phyloP scores from a whole-genome alignment of 106 monocot species.

The Dendrobium chrysotoxum region DNA sequence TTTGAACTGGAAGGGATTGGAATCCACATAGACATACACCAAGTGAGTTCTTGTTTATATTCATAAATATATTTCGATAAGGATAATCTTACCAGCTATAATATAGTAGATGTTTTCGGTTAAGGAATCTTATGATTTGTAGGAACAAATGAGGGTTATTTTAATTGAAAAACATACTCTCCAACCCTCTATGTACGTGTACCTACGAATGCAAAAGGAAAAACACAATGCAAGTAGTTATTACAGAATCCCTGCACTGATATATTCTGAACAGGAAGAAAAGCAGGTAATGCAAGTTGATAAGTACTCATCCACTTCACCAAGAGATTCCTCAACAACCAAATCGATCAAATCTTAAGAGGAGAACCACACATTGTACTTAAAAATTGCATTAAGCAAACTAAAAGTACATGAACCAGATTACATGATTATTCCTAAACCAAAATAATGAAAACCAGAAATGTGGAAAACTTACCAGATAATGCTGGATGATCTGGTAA shows the following conservation, averaged over 20 bases:
- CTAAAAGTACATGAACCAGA: background rate
- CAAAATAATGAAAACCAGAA: background rate
- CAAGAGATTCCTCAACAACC: background rate
- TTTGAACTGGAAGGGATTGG: no score
- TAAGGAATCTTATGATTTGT: no score
- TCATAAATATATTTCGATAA: no score
- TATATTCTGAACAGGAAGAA: background rate
- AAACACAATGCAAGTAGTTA: background rate
- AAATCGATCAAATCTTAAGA: background rate
- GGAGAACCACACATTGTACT: background rate
- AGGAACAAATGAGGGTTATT: no score
- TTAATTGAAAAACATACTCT: no score
- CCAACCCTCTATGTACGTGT: no score
- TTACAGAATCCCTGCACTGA: background rate
- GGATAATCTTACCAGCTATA: no score
- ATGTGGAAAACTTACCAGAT: conserved; percentile 41
- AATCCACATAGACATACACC: no score
- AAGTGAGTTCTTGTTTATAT: no score
- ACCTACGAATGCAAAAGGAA: background rate
- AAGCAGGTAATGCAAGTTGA: background rate
- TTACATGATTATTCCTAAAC: background rate
- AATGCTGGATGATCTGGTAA: conserved; percentile 37
- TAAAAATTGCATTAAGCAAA: background rate
- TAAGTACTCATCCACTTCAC: background rate
- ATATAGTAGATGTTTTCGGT: no score